Conservation (phyloP, 768 basidiomycete genomes). For the Suillus bovinus region DNA sequence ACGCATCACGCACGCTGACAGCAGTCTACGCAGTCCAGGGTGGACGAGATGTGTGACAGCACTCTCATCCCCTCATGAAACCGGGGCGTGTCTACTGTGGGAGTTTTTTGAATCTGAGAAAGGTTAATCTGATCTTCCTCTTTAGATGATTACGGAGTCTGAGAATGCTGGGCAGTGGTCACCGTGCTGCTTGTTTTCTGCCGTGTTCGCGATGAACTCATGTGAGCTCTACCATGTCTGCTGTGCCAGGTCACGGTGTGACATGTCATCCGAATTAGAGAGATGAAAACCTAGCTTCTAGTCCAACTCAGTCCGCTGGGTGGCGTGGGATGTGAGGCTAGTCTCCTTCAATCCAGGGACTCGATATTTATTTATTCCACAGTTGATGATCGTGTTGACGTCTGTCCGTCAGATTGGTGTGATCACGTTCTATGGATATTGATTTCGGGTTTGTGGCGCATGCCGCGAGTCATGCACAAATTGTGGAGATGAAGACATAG, state of each 20-base stretch:
- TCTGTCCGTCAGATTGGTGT: not conserved
- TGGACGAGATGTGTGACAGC: not conserved
- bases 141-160: not conserved
- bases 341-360: not conserved
- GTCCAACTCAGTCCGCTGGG: not conserved
- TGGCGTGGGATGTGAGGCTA: not conserved
- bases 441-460: not conserved
- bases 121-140: slow-evolving; percentile 1
- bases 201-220: not conserved
- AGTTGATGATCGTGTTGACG: not conserved
- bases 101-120: not conserved
- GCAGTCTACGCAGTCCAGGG: not conserved
- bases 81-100: not conserved
- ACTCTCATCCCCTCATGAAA: not conserved
- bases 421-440: not conserved
- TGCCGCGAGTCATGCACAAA: not conserved
- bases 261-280: not conserved
- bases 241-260: not conserved
- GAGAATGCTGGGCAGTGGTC: not conserved
- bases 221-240: not conserved
- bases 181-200: not conserved
- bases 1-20: not conserved
- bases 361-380: not conserved
- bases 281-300: not conserved
- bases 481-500: not conserved